Evolutionary conservation across 768 basidiomycete genomes (phyloP).

Genomic region (Trametes elegans): DNA sequence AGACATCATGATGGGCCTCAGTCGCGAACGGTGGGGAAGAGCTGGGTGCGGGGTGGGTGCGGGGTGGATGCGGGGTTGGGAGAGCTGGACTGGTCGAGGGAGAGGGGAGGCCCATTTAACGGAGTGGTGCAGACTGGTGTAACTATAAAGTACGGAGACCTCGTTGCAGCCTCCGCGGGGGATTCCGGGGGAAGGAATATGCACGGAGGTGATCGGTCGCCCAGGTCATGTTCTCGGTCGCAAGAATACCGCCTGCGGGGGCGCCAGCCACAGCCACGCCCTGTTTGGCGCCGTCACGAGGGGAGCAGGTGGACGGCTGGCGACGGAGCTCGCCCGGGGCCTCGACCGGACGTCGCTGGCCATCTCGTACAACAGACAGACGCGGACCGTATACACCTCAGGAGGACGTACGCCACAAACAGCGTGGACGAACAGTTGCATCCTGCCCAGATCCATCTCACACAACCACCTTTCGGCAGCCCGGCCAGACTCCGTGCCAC

Average conservation of each 20-base stretch:
- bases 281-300: conserved; percentile 16
- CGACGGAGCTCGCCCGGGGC: conserved; percentile 10
- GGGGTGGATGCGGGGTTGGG: conserved; percentile 2
- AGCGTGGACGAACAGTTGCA: not conserved
- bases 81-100: conserved; percentile 1
- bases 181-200: conserved; percentile 26
- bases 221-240: conserved; percentile 21
- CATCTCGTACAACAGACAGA: not conserved
- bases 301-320: conserved; percentile 15
- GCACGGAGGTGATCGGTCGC: conserved; percentile 24
- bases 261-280: conserved; percentile 16
- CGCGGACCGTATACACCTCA: conserved; percentile 6
- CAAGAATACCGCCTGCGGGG: conserved; percentile 17
- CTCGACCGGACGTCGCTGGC: not conserved
- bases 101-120: conserved; percentile 16
- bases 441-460: conserved; percentile 1
- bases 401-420: not conserved
- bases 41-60: conserved; percentile 6
- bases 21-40: not conserved
- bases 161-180: conserved; percentile 30
- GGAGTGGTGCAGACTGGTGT: conserved; percentile 5
- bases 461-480: no score
- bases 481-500: not conserved
- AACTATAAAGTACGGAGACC: conserved; percentile 22
- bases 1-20: conserved; percentile 29